These are phyloP conservation scores for Keithomyces neogunnii DNA, from an alignment of 2,329 filamentous ascomycete genomes.

Conservation along the genomic window DNA sequence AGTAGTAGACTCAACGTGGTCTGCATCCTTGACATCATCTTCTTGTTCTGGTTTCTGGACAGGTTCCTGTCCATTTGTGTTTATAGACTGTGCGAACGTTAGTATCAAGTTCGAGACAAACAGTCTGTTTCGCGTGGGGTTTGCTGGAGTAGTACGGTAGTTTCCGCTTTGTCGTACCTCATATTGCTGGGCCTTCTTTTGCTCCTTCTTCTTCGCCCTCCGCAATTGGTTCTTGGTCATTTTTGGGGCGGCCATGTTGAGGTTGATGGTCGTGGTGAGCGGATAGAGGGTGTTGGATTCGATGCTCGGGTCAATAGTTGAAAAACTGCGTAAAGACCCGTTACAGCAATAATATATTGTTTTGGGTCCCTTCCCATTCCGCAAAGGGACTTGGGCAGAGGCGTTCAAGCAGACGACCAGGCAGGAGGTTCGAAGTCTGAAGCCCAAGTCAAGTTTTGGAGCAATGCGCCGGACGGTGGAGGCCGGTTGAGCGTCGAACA, in stretches of 20 bases:
- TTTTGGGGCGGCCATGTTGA: slow-evolving; percentile 57
- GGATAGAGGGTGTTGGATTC: slow-evolving; percentile 19
- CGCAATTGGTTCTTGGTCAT: slow-evolving; percentile 91
- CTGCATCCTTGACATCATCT: slow-evolving; percentile 17
- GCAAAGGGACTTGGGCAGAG: background rate
- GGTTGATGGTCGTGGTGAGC: slow-evolving; percentile 15
- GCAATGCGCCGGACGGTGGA: too few relatives aligned
- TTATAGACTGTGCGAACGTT: slow-evolving; percentile 1
- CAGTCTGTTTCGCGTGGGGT: too few relatives aligned
- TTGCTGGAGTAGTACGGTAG: too few relatives aligned
- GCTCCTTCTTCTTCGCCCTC: slow-evolving; percentile 88
- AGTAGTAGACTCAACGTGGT: background rate
- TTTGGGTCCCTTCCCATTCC: slow-evolving; percentile 30
- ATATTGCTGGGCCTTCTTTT: slow-evolving; percentile 59
- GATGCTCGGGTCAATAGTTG: slow-evolving; percentile 26
- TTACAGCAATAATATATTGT: slow-evolving; percentile 24
- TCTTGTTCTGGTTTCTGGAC: slow-evolving; percentile 11
- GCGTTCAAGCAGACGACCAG: too few relatives aligned
- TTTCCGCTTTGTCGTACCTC: slow-evolving; percentile 29
- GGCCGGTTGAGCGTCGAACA: too few relatives aligned
- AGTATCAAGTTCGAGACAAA: background rate
- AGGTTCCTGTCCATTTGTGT: background rate
- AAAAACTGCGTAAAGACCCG: slow-evolving; percentile 26
- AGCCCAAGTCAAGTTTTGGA: too few relatives aligned
- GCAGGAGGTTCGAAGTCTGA: too few relatives aligned